These are phyloP conservation scores for Butyriboletus loyo DNA, from an alignment of 768 basidiomycete species.

Conservation along the genomic window DNA sequence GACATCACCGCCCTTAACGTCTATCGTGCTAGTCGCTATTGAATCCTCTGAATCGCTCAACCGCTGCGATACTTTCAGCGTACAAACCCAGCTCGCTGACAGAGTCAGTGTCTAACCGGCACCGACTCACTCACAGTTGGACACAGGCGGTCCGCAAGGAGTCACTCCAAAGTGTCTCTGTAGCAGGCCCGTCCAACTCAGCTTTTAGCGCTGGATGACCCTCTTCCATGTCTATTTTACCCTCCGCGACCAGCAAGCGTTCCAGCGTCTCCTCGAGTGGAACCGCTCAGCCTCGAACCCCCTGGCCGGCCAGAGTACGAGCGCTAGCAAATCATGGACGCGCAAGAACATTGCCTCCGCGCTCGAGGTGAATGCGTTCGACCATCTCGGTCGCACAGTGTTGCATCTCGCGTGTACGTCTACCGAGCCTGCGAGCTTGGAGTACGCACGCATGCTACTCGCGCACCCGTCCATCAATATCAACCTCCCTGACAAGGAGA, in stretches of 20 bases:
- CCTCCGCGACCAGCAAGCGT: conserved; percentile 69
- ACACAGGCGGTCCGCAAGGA: conserved; percentile 23
- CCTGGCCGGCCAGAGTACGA: conserved; percentile 35
- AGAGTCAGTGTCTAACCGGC: conserved; percentile 13
- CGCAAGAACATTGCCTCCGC: conserved; percentile 38
- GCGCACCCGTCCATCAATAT: conserved; percentile 73
- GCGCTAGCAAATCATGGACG: conserved; percentile 59
- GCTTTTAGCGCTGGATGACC: conserved; percentile 53
- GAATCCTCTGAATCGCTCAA: background rate
- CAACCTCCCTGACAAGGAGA: conserved; percentile 80
- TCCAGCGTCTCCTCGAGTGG: conserved; percentile 69
- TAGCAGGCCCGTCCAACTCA: conserved; percentile 17
- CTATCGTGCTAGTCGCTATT: background rate
- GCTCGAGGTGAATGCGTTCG: conserved; percentile 67
- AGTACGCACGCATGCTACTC: conserved; percentile 76
- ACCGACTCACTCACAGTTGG: conserved; percentile 16
- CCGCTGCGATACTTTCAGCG: background rate
- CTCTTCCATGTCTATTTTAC: conserved; percentile 75
- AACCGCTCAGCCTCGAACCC: conserved; percentile 34
- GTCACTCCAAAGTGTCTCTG: conserved; percentile 23
- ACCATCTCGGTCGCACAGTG: conserved; percentile 70
- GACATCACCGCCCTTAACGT: background rate
- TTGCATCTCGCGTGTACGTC: conserved; percentile 79
- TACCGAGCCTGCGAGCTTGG: conserved; percentile 57
- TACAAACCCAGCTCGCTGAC: background rate